Base-by-base conservation (phyloP, 2,329 filamentous ascomycete genomes). In the Phaeophleospora eucalypticola region DNA sequence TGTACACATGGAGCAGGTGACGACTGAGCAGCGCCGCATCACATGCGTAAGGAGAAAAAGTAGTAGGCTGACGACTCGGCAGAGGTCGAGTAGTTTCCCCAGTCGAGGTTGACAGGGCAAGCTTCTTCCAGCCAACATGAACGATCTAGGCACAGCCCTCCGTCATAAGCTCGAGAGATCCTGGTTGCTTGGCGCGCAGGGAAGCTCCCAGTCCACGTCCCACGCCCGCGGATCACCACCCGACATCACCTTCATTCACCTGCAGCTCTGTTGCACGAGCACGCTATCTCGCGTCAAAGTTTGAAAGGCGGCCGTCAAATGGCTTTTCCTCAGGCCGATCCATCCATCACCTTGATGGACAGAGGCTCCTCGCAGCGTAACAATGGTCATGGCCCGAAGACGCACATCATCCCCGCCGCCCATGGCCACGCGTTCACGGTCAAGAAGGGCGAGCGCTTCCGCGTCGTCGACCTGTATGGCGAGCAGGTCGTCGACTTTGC, bases 401-500 rank as follows among this genome's bases (percentile, higher is more conserved):
- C 56, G 6, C 53, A 57, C 41, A 56, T 61, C 29, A 48, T 60
- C 45, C 54, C 55, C 21, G 62, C 59, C 14, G 52, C 56, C 36
- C 62, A 65, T 48, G 61, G 61, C 29, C 56, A 62, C 43, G 62
- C 66, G 17, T 68, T 69, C 51, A 49, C 58, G 41, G 61, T 69
- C 43, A 58, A 61, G 44, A 63, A 58, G 32, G 65, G 63, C 46
- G 55, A 63, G 41, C 60, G 58, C 21, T 70, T 71, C 57, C 65
- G 67, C 46, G 56, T 70, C 41, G 61, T 68, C 32, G 68, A 71
- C 48, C 54, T 69, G 21, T 60, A 70, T 41, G 68, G 68, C 43
- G 59, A 64, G 41, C 68, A 71, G 57, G 61, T 70, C 14, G 65
- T 70, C 45, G 68, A 71, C 56, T 63, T 71, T 44, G 65, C 67